Evolutionary conservation across 2,329 filamentous ascomycete species (phyloP), one percentile per base, ranked within the genome.

Genomic region (Pezicula rhizophila): DNA sequence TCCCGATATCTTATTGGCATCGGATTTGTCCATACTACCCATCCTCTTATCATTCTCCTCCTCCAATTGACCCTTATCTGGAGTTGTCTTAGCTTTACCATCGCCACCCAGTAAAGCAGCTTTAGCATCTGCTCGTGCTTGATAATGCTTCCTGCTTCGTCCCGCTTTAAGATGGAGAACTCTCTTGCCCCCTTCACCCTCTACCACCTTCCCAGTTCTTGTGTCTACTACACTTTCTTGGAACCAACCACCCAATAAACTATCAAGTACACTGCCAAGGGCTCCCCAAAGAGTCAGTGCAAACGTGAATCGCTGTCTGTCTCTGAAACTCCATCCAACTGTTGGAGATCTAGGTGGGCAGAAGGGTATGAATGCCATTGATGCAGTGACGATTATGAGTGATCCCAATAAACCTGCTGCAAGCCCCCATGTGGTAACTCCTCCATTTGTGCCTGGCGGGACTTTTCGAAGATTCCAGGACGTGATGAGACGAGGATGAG

Each of bases 401-500:
- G 88, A 84, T 3, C 91, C 91, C 1, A 87, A 64, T 17, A 87
- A 65, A 1, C 90, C 91, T 2, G 89, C 88, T 0, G 74, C 69
- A 0, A 96, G 71, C 0, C 93, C 93, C 41, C 80, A 72, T 0
- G 82, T 58, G 0, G 89, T 95, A 8, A 99, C 88, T 14, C 92
- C 93, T 28, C 93, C 93, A 64, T 99, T 99, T 38, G 93, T 97
- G 44, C 93, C 93, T 1, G 80, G 85, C 0, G 93, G 91, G 0
- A 97, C 93, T 55, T 80, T 78, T 51, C 87, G 84, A 61, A 93
- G 76, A 4, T 70, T 82, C 14, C 78, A 81, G 12, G 87, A 91
- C 4, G 89, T 96, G 64, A 99, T 92, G 34, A 99, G 79, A 33
- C 91, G 82, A 8, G 93, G 93, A 40, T 80, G 72, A 20, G 77